A percentile compares a stretch with the other conserved stretches of the same genome.
Conservation (phyloP, 768 basidiomycete species). For the Phanerochaete sordida region DNA sequence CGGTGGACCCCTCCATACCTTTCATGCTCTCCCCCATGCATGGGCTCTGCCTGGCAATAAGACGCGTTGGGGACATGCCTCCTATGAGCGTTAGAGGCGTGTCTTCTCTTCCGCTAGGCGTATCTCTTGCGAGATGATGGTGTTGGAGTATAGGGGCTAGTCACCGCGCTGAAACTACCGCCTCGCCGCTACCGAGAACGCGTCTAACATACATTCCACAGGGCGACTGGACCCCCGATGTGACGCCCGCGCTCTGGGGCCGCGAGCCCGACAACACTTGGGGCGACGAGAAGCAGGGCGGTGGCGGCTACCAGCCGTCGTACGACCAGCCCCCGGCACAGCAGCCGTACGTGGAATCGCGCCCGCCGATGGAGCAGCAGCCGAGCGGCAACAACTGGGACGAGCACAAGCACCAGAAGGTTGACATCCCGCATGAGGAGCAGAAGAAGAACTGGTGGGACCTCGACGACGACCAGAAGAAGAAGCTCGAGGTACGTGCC, state of each 20-base stretch:
- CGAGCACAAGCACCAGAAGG: conserved; percentile 26
- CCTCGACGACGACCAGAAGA: conserved; percentile 51
- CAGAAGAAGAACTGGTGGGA: conserved; percentile 55
- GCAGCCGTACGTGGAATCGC: conserved; percentile 18
- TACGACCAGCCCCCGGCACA: conserved; percentile 6
- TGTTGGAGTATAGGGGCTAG: too few species aligned
- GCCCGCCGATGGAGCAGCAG: conserved; percentile 27
- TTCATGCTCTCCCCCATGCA: conserved; percentile 39
- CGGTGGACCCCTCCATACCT: neutral
- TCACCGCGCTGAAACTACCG: too few species aligned
- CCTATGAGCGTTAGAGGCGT: too few species aligned
- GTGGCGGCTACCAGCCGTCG: conserved; percentile 10
- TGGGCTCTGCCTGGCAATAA: too few species aligned
- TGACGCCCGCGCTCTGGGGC: conserved; percentile 69
- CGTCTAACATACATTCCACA: conserved; percentile 22
- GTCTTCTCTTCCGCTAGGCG: too few species aligned
- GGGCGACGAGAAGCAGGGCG: conserved; percentile 7
- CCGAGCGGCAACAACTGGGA: conserved; percentile 17
- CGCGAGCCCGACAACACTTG: conserved; percentile 33
- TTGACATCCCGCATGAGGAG: conserved; percentile 38
- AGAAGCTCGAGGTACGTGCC: conserved; percentile 48
- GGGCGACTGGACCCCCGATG: conserved; percentile 65
- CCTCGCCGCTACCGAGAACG: neutral
- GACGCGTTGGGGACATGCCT: too few species aligned
- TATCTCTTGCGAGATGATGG: too few species aligned